Percentiles rank a stretch among this genome's conserved stretches.
Evolutionary conservation across 176 grass and related monocot species (phyloP).

Genomic region (Triticum aestivum): DNA sequence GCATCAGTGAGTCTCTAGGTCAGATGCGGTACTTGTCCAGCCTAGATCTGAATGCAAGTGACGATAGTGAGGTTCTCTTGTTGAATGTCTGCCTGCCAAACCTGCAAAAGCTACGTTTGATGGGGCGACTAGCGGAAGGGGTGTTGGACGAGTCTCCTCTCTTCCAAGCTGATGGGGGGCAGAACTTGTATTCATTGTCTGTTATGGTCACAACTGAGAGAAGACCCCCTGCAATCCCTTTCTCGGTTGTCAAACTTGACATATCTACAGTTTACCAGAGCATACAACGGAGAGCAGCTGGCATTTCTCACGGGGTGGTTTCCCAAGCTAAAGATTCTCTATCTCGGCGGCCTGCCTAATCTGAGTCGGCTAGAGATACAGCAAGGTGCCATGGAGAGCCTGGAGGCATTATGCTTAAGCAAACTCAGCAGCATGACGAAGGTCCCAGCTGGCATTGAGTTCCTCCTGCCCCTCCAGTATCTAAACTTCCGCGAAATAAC

Average conservation of each 20-base stretch:
- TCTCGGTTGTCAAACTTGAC: neutral
- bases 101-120: too few relatives aligned
- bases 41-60: too few relatives aligned
- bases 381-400: neutral
- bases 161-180: neutral
- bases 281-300: neutral
- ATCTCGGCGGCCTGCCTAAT: neutral
- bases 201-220: neutral
- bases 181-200: neutral
- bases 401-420: neutral
- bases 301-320: too few relatives aligned
- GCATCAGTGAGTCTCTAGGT: too few relatives aligned
- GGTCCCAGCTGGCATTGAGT: too few relatives aligned
- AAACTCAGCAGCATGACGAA: too few relatives aligned
- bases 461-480: too few relatives aligned
- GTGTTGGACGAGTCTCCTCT: neutral
- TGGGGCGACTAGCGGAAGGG: neutral
- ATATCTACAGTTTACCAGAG: neutral
- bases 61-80: too few relatives aligned
- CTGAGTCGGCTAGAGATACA: neutral
- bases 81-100: too few relatives aligned
- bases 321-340: too few relatives aligned
- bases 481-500: accelerated
- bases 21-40: too few relatives aligned
- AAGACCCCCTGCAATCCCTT: neutral